These are phyloP conservation scores for Fusarium burgessii DNA, from an alignment of 2,329 filamentous ascomycete genomes.

Conservation along the genomic window DNA sequence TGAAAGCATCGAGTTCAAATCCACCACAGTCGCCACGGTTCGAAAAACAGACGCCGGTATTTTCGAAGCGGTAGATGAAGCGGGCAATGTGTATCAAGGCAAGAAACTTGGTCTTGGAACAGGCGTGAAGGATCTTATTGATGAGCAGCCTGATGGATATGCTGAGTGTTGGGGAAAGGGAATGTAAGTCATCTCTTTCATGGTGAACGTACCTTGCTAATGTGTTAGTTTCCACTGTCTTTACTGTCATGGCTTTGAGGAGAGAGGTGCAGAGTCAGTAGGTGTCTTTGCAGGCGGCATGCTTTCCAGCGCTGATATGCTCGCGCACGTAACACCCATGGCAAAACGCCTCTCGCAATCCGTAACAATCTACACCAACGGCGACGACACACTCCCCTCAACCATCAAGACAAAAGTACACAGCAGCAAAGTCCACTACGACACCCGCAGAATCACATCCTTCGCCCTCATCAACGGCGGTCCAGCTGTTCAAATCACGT, in stretches of 20 bases:
- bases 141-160: conserved; percentile 64
- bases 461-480: conserved; percentile 47
- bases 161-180: conserved; percentile 65
- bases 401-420: conserved; percentile 46
- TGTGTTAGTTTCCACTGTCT: conserved; percentile 64
- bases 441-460: conserved; percentile 50
- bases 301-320: conserved; percentile 47
- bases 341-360: conserved; percentile 57
- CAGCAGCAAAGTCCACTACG: conserved; percentile 53
- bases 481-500: conserved; percentile 51
- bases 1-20: conserved; percentile 50
- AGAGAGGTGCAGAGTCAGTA: conserved; percentile 59
- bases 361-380: conserved; percentile 66
- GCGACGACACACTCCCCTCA: conserved; percentile 50
- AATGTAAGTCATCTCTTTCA: conserved; percentile 54
- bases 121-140: conserved; percentile 64
- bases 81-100: conserved; percentile 59
- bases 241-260: conserved; percentile 71
- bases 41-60: conserved; percentile 45
- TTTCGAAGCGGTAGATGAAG: conserved; percentile 56
- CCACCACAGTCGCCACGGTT: conserved; percentile 46
- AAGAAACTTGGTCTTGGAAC: conserved; percentile 67
- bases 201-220: background rate
- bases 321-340: conserved; percentile 57
- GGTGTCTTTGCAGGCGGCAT: conserved; percentile 60